These are phyloP conservation scores for Diophrys sp. DNA, from an alignment of 73 alveolate genomes.

Conservation along the genomic window DNA sequence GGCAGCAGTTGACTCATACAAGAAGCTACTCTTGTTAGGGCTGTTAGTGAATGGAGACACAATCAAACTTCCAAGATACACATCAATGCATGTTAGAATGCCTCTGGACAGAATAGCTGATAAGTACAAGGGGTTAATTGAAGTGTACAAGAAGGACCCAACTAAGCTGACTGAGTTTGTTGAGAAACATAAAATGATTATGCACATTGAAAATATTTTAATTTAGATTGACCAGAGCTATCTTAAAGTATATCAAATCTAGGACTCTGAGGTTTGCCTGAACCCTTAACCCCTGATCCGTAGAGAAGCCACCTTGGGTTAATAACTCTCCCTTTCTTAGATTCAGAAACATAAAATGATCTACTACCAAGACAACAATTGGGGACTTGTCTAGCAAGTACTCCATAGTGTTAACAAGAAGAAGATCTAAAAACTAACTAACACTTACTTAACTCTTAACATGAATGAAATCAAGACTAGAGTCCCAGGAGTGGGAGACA, in stretches of 20 bases:
- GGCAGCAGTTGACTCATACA: constrained; percentile 37
- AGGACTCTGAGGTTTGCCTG: too few relatives aligned
- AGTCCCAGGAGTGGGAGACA: not conserved
- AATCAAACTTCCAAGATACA: constrained; percentile 17
- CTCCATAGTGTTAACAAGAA: not conserved
- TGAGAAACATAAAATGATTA: constrained; percentile 2
- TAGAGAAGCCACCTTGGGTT: too few relatives aligned
- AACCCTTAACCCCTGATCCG: too few relatives aligned
- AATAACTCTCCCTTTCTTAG: too few relatives aligned
- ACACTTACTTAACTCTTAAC: constrained; percentile 40
- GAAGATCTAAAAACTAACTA: constrained; percentile 16
- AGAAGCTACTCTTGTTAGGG: constrained; percentile 34
- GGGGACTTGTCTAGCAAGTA: constrained; percentile 32
- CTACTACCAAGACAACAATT: constrained; percentile 19
- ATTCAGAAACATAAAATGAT: too few relatives aligned
- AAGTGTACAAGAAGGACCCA: not conserved
- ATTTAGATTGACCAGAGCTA: constrained; percentile 4
- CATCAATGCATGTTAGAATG: constrained; percentile 13
- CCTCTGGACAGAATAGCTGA: constrained; percentile 16
- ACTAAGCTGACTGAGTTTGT: not conserved
- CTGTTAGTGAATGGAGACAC: constrained; percentile 25
- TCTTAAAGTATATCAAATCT: too few relatives aligned
- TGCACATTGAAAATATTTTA: not conserved
- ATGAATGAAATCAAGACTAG: constrained; percentile 10
- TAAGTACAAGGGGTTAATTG: constrained; percentile 9